phyloP scores from a whole-genome alignment of 306 rosid genomes.

The Spatholobus suberectus region DNA sequence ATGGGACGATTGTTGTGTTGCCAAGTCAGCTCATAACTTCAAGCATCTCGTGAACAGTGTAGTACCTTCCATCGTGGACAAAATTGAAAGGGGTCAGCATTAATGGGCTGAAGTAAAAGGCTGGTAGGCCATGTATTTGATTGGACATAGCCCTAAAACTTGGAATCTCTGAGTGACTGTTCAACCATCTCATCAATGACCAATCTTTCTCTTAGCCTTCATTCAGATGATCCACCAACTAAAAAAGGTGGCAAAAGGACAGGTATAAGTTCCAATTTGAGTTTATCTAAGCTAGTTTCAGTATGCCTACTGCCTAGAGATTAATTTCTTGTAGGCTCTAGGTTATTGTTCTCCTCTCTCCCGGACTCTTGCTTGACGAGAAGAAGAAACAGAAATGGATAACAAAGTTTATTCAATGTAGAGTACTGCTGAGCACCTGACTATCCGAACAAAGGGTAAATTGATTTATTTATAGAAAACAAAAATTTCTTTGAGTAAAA shows the following conservation, averaged over 20 bases:
- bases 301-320: background rate
- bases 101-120: background rate
- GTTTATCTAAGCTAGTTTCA: background rate
- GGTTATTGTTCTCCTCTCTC: background rate
- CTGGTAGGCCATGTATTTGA: conserved; percentile 32
- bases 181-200: conserved; percentile 5
- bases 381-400: background rate
- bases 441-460: background rate
- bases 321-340: background rate
- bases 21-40: background rate
- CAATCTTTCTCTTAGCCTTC: background rate
- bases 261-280: background rate
- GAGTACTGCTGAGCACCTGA: background rate
- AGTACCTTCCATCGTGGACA: background rate
- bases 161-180: conserved; percentile 3
- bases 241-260: background rate
- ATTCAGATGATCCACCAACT: background rate
- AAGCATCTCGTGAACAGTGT: background rate
- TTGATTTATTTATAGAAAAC: too few species aligned
- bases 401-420: background rate
- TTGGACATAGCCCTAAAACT: conserved; percentile 29
- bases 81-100: conserved; percentile 11
- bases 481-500: too few species aligned
- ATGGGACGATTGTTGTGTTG: conserved; percentile 5
- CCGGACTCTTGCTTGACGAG: background rate